Conservation (phyloP, 2,329 filamentous ascomycete species). For the Colletotrichum neosansevieriae region DNA sequence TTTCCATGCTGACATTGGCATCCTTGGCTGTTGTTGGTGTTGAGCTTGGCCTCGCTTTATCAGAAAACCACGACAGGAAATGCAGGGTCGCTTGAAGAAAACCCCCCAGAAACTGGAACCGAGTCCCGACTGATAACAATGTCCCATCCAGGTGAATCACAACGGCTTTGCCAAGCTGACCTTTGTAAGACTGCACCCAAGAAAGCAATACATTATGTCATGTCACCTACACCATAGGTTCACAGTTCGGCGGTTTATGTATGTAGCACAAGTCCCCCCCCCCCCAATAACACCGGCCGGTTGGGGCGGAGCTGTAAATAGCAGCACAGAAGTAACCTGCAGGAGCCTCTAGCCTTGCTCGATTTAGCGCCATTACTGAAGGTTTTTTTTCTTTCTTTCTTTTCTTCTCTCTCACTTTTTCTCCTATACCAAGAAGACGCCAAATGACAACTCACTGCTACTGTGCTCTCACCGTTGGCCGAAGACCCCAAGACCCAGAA, state of each 20-base stretch:
- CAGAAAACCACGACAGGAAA: neutral
- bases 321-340: constrained; percentile 18
- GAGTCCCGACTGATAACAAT: constrained; percentile 15
- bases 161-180: constrained; percentile 37
- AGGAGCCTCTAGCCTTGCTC: constrained; percentile 18
- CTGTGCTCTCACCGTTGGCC: neutral
- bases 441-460: neutral
- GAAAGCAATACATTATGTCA: constrained; percentile 18
- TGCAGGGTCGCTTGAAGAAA: constrained; percentile 26
- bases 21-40: neutral
- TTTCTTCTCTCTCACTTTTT: neutral
- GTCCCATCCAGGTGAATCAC: constrained; percentile 17
- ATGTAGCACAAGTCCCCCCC: neutral
- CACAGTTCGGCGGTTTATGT: neutral
- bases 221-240: constrained; percentile 18
- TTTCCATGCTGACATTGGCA: neutral
- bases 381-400: neutral
- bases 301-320: constrained; percentile 24
- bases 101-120: neutral
- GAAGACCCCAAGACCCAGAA: neutral
- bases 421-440: neutral
- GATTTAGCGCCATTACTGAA: neutral
- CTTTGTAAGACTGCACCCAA: neutral
- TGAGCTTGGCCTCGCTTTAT: neutral
- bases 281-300: neutral